Base-by-base conservation (phyloP, 169 alveolate genomes). In the Cryptosporidium xiaoi region DNA sequence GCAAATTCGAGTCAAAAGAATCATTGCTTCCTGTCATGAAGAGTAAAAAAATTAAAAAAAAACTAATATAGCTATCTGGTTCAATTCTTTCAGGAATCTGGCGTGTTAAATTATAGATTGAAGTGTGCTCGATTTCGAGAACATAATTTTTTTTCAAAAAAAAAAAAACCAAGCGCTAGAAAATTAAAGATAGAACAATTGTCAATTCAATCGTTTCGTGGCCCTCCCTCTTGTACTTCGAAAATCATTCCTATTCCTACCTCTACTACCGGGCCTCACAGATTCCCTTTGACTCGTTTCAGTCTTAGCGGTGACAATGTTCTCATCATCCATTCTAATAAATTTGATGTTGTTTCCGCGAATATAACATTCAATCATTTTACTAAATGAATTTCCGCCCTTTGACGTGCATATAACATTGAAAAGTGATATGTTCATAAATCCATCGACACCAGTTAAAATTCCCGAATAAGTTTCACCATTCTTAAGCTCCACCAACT, bases 391-490 rank as follows among this genome's bases (percentile, higher is more conserved):
- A 51, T 91, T 93, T 12, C 96, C 96, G 34, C 83, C 92, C 90
- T 87, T 94, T 62, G 96, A 94, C 50, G 95, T 93, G 64, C 96
- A 93, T 60, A 94, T 91, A 24, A 92, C 95, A 71, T 94, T 94
- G 33, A 90, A 82, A 92, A 94, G 90, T 66, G 92, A 95, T 66
- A 93, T 90, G 85, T 94, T 94, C 96, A 94, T 94, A 51, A 94
- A 94, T 12, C 94, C 93, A 65, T 94, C 96, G 33, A 94, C 93
- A 33, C 95, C 90, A 10, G 93, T 92, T 24, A 94, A 66, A 64
- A 94, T 82, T 44, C 96, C 96, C 29, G 96, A 92, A 71, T 93
- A 94, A 3, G 96, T 94, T 82, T 94, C 96, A 31, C 96, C 96
- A 77, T 91, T 94, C 58, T 94, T 94, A 50, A 94, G 87, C 65